These are phyloP conservation scores for Chlorella sp. DNA, from an alignment of 139 green algal genomes.

Conservation along the genomic window DNA sequence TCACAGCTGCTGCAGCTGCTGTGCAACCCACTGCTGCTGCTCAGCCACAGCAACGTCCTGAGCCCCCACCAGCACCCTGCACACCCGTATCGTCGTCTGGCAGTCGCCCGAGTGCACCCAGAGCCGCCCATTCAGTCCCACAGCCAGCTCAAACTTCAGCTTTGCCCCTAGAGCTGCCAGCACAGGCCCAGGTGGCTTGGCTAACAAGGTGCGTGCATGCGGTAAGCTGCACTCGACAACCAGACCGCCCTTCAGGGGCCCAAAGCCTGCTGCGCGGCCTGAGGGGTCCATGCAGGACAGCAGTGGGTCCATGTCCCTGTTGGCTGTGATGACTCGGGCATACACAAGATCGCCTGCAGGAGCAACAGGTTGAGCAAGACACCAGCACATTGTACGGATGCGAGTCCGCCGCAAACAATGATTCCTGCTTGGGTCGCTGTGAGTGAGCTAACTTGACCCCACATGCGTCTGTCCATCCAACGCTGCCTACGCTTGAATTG, in stretches of 20 bases:
- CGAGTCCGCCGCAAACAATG: background rate
- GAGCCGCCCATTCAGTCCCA: constrained; percentile 72
- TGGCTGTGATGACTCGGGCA: constrained; percentile 50
- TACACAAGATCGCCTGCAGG: constrained; percentile 75
- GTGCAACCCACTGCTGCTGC: no score
- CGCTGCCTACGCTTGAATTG: background rate
- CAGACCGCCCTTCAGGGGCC: constrained; percentile 58
- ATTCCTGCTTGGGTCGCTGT: no score
- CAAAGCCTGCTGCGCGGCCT: constrained; percentile 58
- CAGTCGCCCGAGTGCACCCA: no score
- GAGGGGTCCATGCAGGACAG: constrained; percentile 60
- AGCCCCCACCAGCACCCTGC: no score
- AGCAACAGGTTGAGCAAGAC: background rate
- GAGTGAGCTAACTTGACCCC: background rate
- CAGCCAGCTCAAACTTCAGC: constrained; percentile 69
- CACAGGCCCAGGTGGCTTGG: constrained; percentile 29
- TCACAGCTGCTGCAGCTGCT: no score
- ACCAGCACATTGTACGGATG: background rate
- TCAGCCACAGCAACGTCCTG: no score
- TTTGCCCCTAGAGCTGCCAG: constrained; percentile 33
- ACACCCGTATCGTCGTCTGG: no score
- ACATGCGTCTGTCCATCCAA: background rate
- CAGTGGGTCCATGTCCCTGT: constrained; percentile 57
- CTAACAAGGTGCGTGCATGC: constrained; percentile 40
- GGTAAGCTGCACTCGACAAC: constrained; percentile 25